phyloP scores from a whole-genome alignment of 768 basidiomycete species.

The Nevesoporus exiguus region DNA sequence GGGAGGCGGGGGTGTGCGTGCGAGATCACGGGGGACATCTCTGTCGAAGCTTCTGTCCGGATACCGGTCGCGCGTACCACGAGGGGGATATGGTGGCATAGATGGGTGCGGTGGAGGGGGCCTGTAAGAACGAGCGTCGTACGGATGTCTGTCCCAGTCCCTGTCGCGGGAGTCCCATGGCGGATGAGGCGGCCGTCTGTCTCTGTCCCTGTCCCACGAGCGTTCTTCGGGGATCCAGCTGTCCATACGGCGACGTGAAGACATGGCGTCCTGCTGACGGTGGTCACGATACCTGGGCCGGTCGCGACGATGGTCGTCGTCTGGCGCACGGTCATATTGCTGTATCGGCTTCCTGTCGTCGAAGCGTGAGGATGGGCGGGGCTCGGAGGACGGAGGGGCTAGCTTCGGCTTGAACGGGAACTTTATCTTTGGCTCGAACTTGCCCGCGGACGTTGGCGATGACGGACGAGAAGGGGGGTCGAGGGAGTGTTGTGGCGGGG shows the following conservation, averaged over 20 bases:
- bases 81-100: slow-evolving; percentile 11
- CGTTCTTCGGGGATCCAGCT: slow-evolving; percentile 29
- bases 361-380: slow-evolving; percentile 34
- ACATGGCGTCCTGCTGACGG: slow-evolving; percentile 15
- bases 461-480: slow-evolving; percentile 32
- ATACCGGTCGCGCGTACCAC: slow-evolving; percentile 25
- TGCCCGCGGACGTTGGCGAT: slow-evolving; percentile 28
- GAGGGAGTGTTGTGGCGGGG: slow-evolving; percentile 12
- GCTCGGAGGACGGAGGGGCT: not conserved
- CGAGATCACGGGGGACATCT: slow-evolving; percentile 20
- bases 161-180: slow-evolving; percentile 25
- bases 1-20: slow-evolving; percentile 22
- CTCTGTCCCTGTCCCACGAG: slow-evolving; percentile 27
- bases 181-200: slow-evolving; percentile 20
- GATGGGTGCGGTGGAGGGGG: slow-evolving; percentile 3
- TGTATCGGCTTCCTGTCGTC: slow-evolving; percentile 25
- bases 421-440: slow-evolving; percentile 47
- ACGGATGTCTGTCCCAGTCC: slow-evolving; percentile 22
- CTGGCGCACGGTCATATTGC: slow-evolving; percentile 40
- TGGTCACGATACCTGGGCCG: slow-evolving; percentile 20
- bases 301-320: slow-evolving; percentile 43
- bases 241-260: slow-evolving; percentile 22
- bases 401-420: slow-evolving; percentile 70
- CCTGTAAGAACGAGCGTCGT: slow-evolving; percentile 21
- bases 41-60: slow-evolving; percentile 22